Percentiles rank a stretch among this genome's conserved stretches.
These are phyloP conservation scores for Primulina tabacum DNA, from an alignment of 257 asterid species.

Conservation along the genomic window DNA sequence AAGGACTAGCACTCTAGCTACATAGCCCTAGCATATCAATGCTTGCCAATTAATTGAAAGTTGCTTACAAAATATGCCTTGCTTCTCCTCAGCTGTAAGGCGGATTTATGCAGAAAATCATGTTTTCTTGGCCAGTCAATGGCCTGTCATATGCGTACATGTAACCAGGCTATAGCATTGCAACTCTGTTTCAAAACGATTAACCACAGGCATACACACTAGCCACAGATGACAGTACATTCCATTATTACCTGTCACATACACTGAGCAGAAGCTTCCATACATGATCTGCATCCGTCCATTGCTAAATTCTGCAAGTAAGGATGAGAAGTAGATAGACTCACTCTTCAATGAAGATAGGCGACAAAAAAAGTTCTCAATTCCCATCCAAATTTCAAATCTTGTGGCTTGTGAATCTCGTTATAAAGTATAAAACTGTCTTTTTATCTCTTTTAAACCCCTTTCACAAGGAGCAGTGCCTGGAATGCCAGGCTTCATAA, in stretches of 20 bases:
- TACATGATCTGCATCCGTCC: not conserved
- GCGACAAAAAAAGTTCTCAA: conserved; percentile 27
- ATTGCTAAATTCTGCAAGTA: conserved; percentile 30
- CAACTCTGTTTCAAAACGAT: too few relatives aligned
- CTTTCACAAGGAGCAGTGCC: not conserved
- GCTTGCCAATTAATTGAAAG: not conserved
- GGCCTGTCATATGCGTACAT: not conserved
- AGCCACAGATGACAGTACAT: too few relatives aligned
- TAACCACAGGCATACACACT: too few relatives aligned
- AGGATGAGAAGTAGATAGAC: conserved; percentile 32
- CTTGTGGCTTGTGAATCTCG: conserved; percentile 10
- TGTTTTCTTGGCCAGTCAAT: not conserved
- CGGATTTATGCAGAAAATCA: not conserved
- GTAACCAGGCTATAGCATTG: not conserved
- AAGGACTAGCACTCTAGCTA: not conserved
- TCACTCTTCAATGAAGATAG: conserved; percentile 38
- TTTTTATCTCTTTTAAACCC: not conserved
- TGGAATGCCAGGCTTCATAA: not conserved
- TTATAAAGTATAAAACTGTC: conserved; percentile 25
- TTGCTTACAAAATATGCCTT: not conserved
- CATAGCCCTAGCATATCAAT: not conserved
- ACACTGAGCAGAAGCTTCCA: not conserved
- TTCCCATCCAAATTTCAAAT: not conserved
- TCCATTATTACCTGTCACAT: too few relatives aligned
- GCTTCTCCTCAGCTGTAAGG: not conserved